phyloP scores from a whole-genome alignment of 2,329 filamentous ascomycete genomes.

The Lecanosticta acicola region DNA sequence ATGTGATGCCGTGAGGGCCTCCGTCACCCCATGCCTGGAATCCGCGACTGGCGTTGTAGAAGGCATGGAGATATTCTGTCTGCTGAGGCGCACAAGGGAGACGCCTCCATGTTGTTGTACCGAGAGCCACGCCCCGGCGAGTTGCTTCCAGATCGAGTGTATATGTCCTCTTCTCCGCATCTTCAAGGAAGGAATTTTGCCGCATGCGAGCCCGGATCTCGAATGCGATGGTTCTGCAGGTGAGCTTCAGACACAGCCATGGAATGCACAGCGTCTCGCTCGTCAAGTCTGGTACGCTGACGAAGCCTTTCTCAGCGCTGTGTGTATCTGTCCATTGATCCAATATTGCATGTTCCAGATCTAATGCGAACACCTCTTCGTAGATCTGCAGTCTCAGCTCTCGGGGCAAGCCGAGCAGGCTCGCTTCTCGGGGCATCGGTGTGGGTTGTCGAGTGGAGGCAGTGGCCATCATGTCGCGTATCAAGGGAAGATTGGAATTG shows the following conservation, averaged over 20 bases:
- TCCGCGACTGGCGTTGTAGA: conserved; percentile 12
- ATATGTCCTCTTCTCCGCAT: conserved; percentile 9
- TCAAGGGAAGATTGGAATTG: too few species aligned
- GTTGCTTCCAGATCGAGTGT: conserved; percentile 14
- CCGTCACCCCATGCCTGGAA: conserved; percentile 16
- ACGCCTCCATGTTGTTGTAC: conserved; percentile 13
- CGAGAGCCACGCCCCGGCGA: conserved; percentile 7
- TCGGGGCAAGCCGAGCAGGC: conserved; percentile 13
- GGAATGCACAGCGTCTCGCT: conserved; percentile 11
- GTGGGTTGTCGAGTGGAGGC: too few species aligned
- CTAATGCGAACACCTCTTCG: conserved; percentile 11
- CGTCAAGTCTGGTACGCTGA: conserved; percentile 26
- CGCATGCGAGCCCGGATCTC: conserved; percentile 14
- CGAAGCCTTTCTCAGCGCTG: conserved; percentile 35
- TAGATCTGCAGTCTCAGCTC: conserved; percentile 18
- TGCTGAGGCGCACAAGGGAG: conserved; percentile 17
- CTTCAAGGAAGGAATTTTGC: conserved; percentile 6
- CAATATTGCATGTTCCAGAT: conserved; percentile 9
- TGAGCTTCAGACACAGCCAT: conserved; percentile 19
- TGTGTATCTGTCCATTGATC: conserved; percentile 10
- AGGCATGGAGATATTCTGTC: conserved; percentile 8
- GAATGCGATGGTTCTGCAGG: conserved; percentile 13
- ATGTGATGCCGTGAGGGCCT: conserved; percentile 13
- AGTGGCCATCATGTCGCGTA: too few species aligned
- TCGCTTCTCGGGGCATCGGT: conserved; percentile 3